phyloP scores from a whole-genome alignment of 139 green algal genomes.

The Gonium pectorale region DNA sequence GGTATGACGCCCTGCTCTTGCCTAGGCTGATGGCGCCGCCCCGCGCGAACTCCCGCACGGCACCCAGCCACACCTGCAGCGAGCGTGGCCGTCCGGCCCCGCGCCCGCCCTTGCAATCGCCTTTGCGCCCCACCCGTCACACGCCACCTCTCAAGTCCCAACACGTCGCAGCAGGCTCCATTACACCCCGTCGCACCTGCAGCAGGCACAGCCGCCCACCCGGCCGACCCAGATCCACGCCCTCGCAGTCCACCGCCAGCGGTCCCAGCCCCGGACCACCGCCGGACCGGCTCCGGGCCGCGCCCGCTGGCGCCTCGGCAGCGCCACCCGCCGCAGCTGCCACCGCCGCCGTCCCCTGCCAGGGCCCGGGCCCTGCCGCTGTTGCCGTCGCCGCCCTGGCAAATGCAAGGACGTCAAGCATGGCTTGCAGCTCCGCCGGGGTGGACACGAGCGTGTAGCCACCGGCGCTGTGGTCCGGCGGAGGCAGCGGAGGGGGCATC shows the following conservation, averaged over 20 bases:
- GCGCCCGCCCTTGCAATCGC: too few species aligned
- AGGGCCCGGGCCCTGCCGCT: not conserved
- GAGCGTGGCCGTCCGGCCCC: too few species aligned
- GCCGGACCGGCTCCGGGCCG: too few species aligned
- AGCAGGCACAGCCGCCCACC: constrained; percentile 48
- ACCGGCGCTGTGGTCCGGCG: constrained; percentile 1
- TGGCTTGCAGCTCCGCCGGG: constrained; percentile 1
- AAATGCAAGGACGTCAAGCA: constrained; percentile 55
- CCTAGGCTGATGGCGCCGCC: too few species aligned
- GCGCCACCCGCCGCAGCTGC: not conserved
- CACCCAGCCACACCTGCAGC: too few species aligned
- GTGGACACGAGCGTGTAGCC: constrained; percentile 44
- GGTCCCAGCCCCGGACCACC: not conserved
- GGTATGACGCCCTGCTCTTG: too few species aligned
- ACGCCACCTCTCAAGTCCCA: too few species aligned
- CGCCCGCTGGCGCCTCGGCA: too few species aligned
- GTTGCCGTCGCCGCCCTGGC: not conserved
- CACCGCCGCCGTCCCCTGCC: not conserved
- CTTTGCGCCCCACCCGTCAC: too few species aligned
- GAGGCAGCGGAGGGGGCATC: not conserved
- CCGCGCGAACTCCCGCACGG: too few species aligned
- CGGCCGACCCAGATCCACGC: constrained; percentile 39
- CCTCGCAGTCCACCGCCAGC: constrained; percentile 49
- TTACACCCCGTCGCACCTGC: too few species aligned
- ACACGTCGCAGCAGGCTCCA: too few species aligned